phyloP scores from a whole-genome alignment of 176 grass and related monocot genomes.

The Themeda triandra region DNA sequence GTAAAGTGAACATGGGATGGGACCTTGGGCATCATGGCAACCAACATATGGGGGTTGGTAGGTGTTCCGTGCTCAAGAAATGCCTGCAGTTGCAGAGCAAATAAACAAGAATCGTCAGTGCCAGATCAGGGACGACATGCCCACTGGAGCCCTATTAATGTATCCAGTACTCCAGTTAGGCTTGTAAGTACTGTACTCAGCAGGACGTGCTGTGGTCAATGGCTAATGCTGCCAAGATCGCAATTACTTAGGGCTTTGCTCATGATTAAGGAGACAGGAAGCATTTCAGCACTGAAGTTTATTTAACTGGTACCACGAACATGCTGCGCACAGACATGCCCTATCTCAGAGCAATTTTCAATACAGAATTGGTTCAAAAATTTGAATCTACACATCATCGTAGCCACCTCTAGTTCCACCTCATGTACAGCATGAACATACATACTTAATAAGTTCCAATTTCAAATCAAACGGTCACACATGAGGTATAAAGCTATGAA shows the following conservation, averaged over 20 bases:
- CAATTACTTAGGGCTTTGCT: conserved; percentile 7
- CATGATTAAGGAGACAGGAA: conserved; percentile 18
- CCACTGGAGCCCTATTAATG: conserved; percentile 8
- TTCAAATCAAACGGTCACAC: neutral
- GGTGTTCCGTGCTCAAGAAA: conserved; percentile 84
- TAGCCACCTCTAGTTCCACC: neutral
- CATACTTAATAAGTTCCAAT: neutral
- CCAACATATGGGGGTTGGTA: conserved; percentile 57
- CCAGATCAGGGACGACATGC: conserved; percentile 2
- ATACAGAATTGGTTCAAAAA: neutral
- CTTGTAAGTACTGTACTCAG: neutral
- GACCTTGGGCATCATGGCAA: conserved; percentile 72
- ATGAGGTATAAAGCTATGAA: neutral
- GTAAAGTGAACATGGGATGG: neutral
- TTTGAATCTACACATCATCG: neutral
- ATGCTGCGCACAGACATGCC: conserved; percentile 22
- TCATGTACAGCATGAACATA: neutral
- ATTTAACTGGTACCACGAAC: neutral
- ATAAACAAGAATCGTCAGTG: conserved; percentile 5
- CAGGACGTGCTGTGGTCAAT: conserved; percentile 27
- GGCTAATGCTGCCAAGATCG: conserved; percentile 15
- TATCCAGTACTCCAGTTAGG: conserved; percentile 3
- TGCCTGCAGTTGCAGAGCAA: conserved; percentile 53
- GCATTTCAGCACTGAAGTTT: conserved; percentile 11
- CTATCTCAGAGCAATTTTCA: neutral